Percentiles rank a stretch among this genome's conserved stretches.
These are phyloP conservation scores for Nakataea oryzae DNA, from an alignment of 2,329 filamentous ascomycete genomes.

Conservation along the genomic window DNA sequence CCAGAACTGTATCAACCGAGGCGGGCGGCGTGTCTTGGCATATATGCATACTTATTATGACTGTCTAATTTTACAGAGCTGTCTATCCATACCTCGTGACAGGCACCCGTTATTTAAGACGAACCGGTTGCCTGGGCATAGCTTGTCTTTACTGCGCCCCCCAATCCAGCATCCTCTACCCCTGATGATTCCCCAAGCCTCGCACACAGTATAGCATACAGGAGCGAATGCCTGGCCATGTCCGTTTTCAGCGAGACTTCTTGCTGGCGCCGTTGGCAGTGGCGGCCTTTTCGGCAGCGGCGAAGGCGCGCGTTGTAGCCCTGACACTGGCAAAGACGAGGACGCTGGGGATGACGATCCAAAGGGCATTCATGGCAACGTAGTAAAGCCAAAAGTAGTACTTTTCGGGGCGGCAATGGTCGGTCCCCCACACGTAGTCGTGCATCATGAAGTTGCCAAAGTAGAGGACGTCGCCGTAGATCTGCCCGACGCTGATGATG, in stretches of 20 bases:
- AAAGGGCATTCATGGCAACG: slow-evolving; percentile 39
- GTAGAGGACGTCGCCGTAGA: slow-evolving; percentile 44
- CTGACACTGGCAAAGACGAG: slow-evolving; percentile 19
- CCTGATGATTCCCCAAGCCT: not conserved
- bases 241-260: not conserved
- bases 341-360: slow-evolving; percentile 36
- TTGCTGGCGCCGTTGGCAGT: not conserved
- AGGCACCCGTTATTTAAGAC: not conserved
- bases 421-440: slow-evolving; percentile 21
- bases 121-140: not conserved
- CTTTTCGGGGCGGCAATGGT: slow-evolving; percentile 38
- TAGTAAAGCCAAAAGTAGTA: slow-evolving; percentile 45
- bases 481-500: slow-evolving; percentile 33
- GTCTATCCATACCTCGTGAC: not conserved
- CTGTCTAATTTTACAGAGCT: too few relatives aligned
- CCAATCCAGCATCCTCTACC: not conserved
- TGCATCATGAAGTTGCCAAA: slow-evolving; percentile 36
- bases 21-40: not conserved
- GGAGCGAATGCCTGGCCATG: not conserved
- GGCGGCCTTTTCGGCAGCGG: not conserved
- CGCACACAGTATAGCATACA: not conserved
- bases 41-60: not conserved
- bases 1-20: not conserved
- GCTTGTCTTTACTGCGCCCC: too few relatives aligned
- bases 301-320: slow-evolving; percentile 7